Conservation (phyloP, 805 yeast species). For the Candida easanensis region DNA sequence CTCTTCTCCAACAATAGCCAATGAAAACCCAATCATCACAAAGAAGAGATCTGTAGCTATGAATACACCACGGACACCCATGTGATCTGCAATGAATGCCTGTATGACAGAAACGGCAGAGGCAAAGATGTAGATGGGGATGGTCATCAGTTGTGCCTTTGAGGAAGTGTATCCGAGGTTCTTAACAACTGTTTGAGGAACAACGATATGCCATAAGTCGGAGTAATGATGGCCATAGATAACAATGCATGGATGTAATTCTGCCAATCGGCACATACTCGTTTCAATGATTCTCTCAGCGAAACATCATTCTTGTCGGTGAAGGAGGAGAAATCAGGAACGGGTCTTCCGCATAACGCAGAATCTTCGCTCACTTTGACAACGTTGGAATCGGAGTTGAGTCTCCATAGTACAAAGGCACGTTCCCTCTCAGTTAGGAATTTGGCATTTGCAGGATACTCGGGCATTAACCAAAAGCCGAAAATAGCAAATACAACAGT, state of each 20-base stretch:
- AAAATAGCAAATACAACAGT: conserved; percentile 12
- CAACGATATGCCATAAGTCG: conserved; percentile 36
- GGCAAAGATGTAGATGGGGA: conserved; percentile 39
- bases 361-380: neutral
- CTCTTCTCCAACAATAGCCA: conserved; percentile 31
- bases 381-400: conserved; percentile 1
- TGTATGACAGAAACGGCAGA: conserved; percentile 28
- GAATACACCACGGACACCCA: conserved; percentile 33
- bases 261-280: conserved; percentile 31
- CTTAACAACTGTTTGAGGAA: conserved; percentile 40
- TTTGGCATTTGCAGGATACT: conserved; percentile 17
- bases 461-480: conserved; percentile 14
- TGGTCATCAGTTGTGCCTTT: conserved; percentile 40
- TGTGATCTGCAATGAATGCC: conserved; percentile 28
- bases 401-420: conserved; percentile 10
- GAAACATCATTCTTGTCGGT: conserved; percentile 17
- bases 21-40: conserved; percentile 33
- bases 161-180: conserved; percentile 38
- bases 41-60: conserved; percentile 25
- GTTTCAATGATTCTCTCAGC: conserved; percentile 16
- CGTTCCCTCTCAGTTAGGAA: conserved; percentile 17
- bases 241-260: conserved; percentile 28
- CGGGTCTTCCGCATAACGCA: neutral
- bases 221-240: conserved; percentile 32
- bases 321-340: conserved; percentile 12